Percentiles rank a stretch among this genome's conserved stretches.
Conservation (phyloP, 139 green algal species). For the Micromonas commoda region DNA sequence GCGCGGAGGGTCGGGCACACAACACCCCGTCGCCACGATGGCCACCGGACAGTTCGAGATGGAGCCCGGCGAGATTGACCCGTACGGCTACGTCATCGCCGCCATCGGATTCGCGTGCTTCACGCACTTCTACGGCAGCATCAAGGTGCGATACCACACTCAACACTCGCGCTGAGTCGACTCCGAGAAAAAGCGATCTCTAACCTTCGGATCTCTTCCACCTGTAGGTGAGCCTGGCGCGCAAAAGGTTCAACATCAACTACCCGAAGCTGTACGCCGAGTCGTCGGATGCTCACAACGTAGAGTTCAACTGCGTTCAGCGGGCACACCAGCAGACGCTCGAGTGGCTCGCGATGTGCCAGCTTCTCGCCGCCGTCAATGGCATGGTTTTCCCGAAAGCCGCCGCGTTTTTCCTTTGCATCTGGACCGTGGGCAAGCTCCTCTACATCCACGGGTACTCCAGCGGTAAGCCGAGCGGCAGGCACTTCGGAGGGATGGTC, state of each 20-base stretch:
- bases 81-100: constrained; percentile 19
- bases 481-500: neutral
- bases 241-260: constrained; percentile 23
- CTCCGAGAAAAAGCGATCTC: neutral
- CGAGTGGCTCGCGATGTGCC: constrained; percentile 32
- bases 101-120: neutral
- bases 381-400: constrained; percentile 20
- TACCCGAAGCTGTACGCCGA: constrained; percentile 22
- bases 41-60: no score
- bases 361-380: constrained; percentile 21
- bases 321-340: constrained; percentile 46
- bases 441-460: constrained; percentile 7
- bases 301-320: constrained; percentile 45
- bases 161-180: neutral
- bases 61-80: no score
- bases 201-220: neutral
- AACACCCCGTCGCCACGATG: no score
- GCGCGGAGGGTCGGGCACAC: no score
- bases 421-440: constrained; percentile 8
- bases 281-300: neutral
- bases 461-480: neutral
- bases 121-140: neutral
- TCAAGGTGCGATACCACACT: neutral
- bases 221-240: constrained; percentile 7
- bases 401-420: neutral